These are phyloP conservation scores for Mucor irregularis DNA, from an alignment of 371 early-diverging fungal genomes.

Conservation along the genomic window DNA sequence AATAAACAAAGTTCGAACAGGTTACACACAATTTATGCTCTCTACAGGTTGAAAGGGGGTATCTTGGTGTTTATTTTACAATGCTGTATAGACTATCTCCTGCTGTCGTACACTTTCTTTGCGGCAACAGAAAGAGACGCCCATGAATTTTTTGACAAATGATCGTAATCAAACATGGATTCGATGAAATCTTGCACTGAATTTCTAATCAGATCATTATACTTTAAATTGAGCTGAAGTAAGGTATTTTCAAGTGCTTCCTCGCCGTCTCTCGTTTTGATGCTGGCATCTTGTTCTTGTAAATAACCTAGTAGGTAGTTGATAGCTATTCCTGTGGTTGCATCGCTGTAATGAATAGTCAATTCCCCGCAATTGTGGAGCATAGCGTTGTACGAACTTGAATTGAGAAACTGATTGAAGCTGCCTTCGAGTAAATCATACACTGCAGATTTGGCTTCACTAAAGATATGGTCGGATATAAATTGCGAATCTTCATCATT, in stretches of 20 bases:
- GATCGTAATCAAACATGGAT: conserved; percentile 1
- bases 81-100: no score
- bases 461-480: conserved; percentile 28
- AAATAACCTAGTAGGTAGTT: conserved; percentile 28
- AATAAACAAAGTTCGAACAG: no score
- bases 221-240: conserved; percentile 18
- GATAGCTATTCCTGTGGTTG: conserved; percentile 21
- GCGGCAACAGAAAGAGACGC: neutral
- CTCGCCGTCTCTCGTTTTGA: conserved; percentile 22
- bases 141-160: neutral
- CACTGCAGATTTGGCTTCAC: conserved; percentile 46
- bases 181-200: conserved; percentile 34
- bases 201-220: conserved; percentile 33
- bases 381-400: conserved; percentile 32
- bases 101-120: neutral
- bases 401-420: conserved; percentile 38
- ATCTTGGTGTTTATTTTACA: neutral
- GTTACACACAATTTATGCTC: no score
- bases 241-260: conserved; percentile 12
- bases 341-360: conserved; percentile 27
- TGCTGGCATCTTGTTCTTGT: conserved; percentile 26
- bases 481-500: conserved; percentile 5
- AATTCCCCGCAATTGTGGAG: conserved; percentile 33
- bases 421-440: conserved; percentile 48
- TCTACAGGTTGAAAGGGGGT: no score